Percentiles rank a stretch among this genome's conserved stretches.
Evolutionary conservation across 257 asterid species (phyloP).

Genomic region (Henckelia pumila): DNA sequence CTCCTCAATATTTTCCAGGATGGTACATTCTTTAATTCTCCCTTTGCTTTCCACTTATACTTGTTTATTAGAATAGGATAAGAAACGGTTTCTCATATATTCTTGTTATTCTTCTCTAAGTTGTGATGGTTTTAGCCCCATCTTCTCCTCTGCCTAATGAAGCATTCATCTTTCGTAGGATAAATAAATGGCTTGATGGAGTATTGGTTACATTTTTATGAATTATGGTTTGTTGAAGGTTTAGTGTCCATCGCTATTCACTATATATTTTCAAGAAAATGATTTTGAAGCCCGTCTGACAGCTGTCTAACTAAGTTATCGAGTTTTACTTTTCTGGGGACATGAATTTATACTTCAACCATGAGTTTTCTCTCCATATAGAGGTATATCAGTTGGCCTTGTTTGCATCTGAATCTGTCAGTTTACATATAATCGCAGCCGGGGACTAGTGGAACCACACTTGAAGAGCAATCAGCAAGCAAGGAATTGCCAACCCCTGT

Average conservation of each 20-base stretch:
- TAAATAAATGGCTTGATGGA: background rate
- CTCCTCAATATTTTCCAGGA: slow-evolving; percentile 54
- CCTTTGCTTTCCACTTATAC: slow-evolving; percentile 1
- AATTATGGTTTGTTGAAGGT: slow-evolving; percentile 1
- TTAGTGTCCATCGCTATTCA: background rate
- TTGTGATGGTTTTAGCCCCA: background rate
- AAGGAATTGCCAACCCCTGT: slow-evolving; percentile 46
- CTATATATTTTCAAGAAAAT: background rate
- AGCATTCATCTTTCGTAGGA: background rate
- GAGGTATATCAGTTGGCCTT: background rate
- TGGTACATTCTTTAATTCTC: slow-evolving; percentile 36
- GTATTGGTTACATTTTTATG: background rate
- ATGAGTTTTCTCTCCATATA: background rate
- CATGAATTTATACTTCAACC: background rate
- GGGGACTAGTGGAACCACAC: slow-evolving; percentile 32
- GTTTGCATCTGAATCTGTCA: background rate
- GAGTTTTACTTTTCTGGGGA: slow-evolving; percentile 8
- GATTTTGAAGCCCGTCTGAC: background rate
- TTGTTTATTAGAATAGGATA: background rate
- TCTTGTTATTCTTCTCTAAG: background rate
- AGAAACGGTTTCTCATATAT: background rate
- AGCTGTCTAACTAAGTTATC: background rate
- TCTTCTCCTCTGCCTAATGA: background rate
- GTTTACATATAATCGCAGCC: slow-evolving; percentile 44
- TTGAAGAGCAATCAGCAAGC: slow-evolving; percentile 38